phyloP scores from a whole-genome alignment of 768 basidiomycete genomes.

The Cystofilobasidium bisporidii region DNA sequence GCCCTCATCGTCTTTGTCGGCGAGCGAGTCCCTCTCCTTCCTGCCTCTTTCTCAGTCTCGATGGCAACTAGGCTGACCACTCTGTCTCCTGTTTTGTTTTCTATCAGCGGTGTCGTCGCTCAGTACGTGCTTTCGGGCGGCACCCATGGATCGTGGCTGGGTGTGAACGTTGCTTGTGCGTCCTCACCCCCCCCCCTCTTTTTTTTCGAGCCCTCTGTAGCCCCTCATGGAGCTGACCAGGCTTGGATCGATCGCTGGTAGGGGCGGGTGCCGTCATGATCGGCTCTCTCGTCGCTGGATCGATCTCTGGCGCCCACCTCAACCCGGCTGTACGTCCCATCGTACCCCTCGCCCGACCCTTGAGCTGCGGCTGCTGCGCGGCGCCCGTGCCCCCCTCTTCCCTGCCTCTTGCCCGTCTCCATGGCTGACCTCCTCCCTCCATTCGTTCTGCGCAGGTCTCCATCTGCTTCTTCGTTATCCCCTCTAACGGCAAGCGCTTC shows the following conservation, averaged over 20 bases:
- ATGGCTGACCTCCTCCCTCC: background rate
- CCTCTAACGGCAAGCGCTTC: constrained; percentile 16
- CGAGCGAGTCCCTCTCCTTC: constrained; percentile 3
- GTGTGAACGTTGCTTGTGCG: constrained; percentile 27
- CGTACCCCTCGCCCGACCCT: background rate
- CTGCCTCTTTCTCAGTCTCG: no score
- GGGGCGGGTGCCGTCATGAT: constrained; percentile 27
- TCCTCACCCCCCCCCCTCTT: background rate
- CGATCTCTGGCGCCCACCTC: constrained; percentile 23
- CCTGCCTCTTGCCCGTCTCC: no score
- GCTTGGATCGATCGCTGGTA: background rate
- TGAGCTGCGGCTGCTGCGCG: background rate
- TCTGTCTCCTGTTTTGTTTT: background rate
- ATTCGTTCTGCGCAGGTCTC: constrained; percentile 14
- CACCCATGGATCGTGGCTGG: constrained; percentile 13
- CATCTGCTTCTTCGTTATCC: constrained; percentile 18
- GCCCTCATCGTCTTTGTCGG: constrained; percentile 19
- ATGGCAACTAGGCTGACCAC: background rate
- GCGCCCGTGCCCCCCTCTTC: no score
- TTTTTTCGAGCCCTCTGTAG: background rate
- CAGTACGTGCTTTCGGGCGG: constrained; percentile 20
- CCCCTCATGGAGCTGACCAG: background rate
- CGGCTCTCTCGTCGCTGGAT: constrained; percentile 15
- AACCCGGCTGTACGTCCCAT: constrained; percentile 24
- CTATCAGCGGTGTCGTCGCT: constrained; percentile 12